These are phyloP conservation scores for Bolboschoenus planiculmis DNA, from an alignment of 176 grass and related monocot species.

Conservation along the genomic window DNA sequence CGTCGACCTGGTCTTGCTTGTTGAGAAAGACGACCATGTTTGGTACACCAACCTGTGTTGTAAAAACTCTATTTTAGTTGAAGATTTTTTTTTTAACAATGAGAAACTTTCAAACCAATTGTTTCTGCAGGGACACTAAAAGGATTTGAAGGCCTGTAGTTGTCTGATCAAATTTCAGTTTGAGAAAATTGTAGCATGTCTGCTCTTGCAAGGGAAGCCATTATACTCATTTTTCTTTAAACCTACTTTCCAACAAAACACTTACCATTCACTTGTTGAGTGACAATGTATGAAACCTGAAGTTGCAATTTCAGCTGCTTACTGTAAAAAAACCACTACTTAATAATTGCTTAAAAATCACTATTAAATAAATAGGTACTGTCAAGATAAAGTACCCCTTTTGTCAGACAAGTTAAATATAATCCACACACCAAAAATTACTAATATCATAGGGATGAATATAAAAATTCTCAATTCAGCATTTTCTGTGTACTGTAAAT, in stretches of 20 bases:
- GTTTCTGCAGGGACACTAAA: neutral
- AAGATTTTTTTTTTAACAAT: neutral
- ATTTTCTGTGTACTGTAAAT: neutral
- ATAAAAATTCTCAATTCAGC: neutral
- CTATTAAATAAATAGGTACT: neutral
- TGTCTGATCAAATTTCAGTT: neutral
- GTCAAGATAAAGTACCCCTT: neutral
- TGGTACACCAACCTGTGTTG: conserved; percentile 56
- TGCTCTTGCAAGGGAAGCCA: neutral
- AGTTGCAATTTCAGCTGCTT: neutral
- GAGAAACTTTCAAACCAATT: neutral
- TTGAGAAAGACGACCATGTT: conserved; percentile 93
- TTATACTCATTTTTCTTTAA: neutral
- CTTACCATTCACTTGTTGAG: neutral
- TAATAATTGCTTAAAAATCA: neutral
- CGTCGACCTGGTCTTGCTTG: conserved; percentile 99
- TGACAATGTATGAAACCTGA: neutral
- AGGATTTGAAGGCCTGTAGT: neutral
- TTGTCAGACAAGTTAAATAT: neutral
- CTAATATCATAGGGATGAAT: neutral
- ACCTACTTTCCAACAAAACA: neutral
- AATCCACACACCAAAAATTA: neutral
- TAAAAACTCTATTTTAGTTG: neutral
- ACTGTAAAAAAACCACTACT: neutral
- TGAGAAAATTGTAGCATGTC: neutral